These are phyloP conservation scores for Dryas drummondii DNA, from an alignment of 306 rosid genomes.

Conservation along the genomic window DNA sequence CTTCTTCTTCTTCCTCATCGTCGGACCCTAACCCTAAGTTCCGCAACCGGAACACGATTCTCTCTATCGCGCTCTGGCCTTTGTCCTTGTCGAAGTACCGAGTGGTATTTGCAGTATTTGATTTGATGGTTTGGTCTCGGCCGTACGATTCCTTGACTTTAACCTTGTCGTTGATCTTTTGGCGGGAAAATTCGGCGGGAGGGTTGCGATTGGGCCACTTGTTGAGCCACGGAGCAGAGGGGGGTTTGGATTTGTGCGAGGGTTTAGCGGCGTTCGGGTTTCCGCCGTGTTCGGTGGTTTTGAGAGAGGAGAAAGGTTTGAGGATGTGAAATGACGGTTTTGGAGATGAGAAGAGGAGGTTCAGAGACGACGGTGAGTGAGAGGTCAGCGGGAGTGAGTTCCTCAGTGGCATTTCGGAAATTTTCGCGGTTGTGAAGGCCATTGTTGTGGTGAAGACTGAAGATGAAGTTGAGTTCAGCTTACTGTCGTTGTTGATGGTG, in stretches of 20 bases:
- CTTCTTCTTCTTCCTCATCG: constrained; percentile 41
- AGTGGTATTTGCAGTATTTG: constrained; percentile 25
- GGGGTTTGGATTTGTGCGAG: constrained; percentile 36
- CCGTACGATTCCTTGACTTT: constrained; percentile 19
- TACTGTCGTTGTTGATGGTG: not conserved
- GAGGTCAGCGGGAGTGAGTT: constrained; percentile 47
- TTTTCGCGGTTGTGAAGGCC: constrained; percentile 48
- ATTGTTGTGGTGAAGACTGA: constrained; percentile 19
- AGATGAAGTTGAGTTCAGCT: not conserved
- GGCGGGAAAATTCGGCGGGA: constrained; percentile 21
- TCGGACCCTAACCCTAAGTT: constrained; percentile 62
- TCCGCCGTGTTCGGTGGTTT: constrained; percentile 24
- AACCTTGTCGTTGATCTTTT: constrained; percentile 22
- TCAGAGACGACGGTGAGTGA: constrained; percentile 36
- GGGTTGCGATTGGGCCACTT: constrained; percentile 49
- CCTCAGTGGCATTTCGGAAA: constrained; percentile 53
- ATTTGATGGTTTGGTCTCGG: constrained; percentile 31
- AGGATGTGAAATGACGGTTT: constrained; percentile 52
- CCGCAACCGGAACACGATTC: constrained; percentile 70
- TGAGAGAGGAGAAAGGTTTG: constrained; percentile 30
- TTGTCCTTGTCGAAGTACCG: constrained; percentile 33
- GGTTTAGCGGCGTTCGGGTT: constrained; percentile 26
- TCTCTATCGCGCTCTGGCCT: constrained; percentile 67
- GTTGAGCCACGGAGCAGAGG: constrained; percentile 65
- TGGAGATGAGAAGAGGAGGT: constrained; percentile 41